These are phyloP conservation scores for Trichoderma breve DNA, from an alignment of 2,329 filamentous ascomycete species.

Conservation along the genomic window DNA sequence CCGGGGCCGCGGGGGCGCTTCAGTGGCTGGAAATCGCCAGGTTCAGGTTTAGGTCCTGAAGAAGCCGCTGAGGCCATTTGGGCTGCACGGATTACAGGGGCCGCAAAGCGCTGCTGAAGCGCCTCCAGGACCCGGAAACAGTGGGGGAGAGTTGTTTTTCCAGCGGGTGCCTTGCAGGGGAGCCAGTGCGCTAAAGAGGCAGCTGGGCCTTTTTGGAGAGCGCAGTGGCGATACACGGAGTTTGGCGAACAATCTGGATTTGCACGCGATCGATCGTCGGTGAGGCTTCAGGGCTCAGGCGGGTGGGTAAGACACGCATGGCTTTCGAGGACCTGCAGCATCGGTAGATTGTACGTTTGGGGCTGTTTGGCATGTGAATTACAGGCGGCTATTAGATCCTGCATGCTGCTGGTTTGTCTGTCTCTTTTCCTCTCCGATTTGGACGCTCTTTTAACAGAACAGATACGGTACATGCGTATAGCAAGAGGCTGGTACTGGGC, in stretches of 20 bases:
- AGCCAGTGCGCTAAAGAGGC: conserved; percentile 1
- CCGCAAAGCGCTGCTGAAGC: neutral
- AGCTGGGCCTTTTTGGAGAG: neutral
- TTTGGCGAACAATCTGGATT: neutral
- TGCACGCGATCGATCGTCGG: conserved; percentile 4
- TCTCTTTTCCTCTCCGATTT: neutral
- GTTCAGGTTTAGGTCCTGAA: neutral
- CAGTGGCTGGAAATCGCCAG: neutral
- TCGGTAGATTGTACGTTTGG: neutral
- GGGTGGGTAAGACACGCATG: conserved; percentile 13
- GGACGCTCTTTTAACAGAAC: neutral
- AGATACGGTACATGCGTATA: neutral
- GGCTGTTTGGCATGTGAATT: neutral
- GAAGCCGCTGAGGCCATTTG: neutral
- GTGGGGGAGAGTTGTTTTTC: neutral
- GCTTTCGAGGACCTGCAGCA: conserved; percentile 6
- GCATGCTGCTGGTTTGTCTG: neutral
- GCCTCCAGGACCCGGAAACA: neutral
- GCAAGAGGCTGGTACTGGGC: neutral
- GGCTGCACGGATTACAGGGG: neutral
- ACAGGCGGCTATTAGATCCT: neutral
- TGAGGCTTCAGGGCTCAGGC: neutral
- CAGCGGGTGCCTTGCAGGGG: conserved; percentile 20
- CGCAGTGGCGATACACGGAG: neutral
- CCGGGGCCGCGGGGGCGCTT: conserved; percentile 8